Percentiles rank a stretch among this genome's conserved stretches.
phyloP scores from a whole-genome alignment of 2,329 filamentous ascomycete species.

The Hymenoscyphus repandus region DNA sequence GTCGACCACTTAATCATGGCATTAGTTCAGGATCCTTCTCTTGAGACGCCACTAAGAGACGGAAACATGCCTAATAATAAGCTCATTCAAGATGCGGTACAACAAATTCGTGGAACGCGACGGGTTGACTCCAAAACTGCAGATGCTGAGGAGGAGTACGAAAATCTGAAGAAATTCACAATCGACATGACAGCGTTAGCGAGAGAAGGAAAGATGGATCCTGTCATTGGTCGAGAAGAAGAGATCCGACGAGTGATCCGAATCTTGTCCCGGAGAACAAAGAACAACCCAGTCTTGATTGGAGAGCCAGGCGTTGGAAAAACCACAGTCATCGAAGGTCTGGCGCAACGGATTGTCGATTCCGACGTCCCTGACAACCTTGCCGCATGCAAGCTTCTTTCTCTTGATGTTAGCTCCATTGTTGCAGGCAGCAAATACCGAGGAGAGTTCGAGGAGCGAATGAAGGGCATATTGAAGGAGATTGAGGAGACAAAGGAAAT shows the following conservation, averaged over 20 bases:
- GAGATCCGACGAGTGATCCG: slow-evolving; percentile 89
- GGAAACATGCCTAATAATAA: slow-evolving; percentile 89
- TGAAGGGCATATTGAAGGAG: slow-evolving; percentile 98
- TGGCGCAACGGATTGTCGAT: slow-evolving; percentile 94
- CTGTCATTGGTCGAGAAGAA: slow-evolving; percentile 93
- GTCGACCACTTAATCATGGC: slow-evolving; percentile 91
- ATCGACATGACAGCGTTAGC: slow-evolving; percentile 98
- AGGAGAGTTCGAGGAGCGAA: slow-evolving; percentile 97
- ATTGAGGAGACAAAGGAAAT: slow-evolving; percentile 92
- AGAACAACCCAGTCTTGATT: slow-evolving; percentile 98
- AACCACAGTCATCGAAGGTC: slow-evolving; percentile 93
- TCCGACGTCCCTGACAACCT: slow-evolving; percentile 94
- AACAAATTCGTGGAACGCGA: slow-evolving; percentile 86
- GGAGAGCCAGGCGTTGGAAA: slow-evolving; percentile 98
- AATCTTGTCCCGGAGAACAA: slow-evolving; percentile 87
- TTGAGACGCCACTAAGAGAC: slow-evolving; percentile 73
- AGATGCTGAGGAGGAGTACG: slow-evolving; percentile 85
- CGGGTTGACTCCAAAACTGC: slow-evolving; percentile 95
- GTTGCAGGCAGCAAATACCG: slow-evolving; percentile 98
- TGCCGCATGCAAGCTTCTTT: slow-evolving; percentile 87
- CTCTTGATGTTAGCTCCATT: slow-evolving; percentile 88
- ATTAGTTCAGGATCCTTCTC: slow-evolving; percentile 69
- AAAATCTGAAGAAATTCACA: slow-evolving; percentile 96
- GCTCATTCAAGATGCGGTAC: slow-evolving; percentile 83
- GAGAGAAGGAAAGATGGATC: slow-evolving; percentile 94